Base-by-base conservation (phyloP, 495 filamentous ascomycete species). In the Penicillium odoratum region DNA sequence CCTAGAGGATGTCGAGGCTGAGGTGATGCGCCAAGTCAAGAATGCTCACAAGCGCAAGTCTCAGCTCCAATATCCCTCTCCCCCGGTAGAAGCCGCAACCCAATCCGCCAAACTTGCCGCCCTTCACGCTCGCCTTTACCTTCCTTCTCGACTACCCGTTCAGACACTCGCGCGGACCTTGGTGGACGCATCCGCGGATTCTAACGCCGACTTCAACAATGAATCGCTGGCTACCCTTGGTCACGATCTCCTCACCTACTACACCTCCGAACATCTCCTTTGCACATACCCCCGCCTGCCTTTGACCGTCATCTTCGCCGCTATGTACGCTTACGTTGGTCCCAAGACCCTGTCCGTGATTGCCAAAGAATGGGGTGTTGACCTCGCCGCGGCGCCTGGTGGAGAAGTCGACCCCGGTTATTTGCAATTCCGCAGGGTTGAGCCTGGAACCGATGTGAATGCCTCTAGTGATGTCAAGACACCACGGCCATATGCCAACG, bases 341-440 rank as follows among this genome's bases (percentile, higher is more conserved):
- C 77, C 81, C 7, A 81, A 83, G 53, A 81, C 91, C 0, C 82
- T 98, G 21, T 74, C 83, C 28, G 74, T 83, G 1, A 81, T 97
- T 57, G 81, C 88, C 0, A 74, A 78, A 34, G 89, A 92, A 73
- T 98, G 94, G 93, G 94, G 95, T 73, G 83, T 97, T 15, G 93
- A 98, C 64, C 64, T 76, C 38, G 94, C 90, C 15, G 88, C 89
- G 7, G 85, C 82, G 34, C 93, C 94, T 1, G 93, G 92, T 21
- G 87, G 83, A 46, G 91, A 98, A 73, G 93, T 98, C 53, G 93
- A 98, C 71, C 89, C 93, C 1, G 95, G 94, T 9, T 75, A 93
- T n/a, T 80, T 98, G 42, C 95, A 98, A 69, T 94, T 90, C 74
- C 79, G 77, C 51, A 72, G 83, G 46, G 49, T 87, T 36, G 71